A percentile compares a stretch with the other conserved stretches of the same genome.
Evolutionary conservation across 495 filamentous ascomycete genomes (phyloP).

Genomic region (Penicillium silybi): DNA sequence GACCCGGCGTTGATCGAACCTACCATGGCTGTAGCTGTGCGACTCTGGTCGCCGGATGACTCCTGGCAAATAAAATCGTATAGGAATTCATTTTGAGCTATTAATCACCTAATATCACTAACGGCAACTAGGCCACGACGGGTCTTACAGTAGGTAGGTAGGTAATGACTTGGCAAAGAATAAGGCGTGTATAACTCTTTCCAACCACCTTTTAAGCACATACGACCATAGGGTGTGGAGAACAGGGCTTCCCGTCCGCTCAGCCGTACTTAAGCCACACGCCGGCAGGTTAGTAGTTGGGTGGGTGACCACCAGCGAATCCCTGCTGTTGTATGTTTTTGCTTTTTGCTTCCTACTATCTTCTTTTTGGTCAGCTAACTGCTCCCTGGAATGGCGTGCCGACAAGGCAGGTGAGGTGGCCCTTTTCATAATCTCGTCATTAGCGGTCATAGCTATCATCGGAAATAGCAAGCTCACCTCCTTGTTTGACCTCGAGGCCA

Average conservation of each 20-base stretch:
- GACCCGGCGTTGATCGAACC: slow-evolving; percentile 24
- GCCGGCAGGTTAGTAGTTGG: slow-evolving; percentile 9
- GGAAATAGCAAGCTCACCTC: background rate
- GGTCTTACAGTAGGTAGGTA: no score
- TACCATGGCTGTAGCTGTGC: slow-evolving; percentile 17
- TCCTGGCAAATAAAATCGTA: slow-evolving; percentile 8
- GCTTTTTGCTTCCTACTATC: no score
- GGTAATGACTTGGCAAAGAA: no score
- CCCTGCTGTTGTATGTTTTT: slow-evolving; percentile 1
- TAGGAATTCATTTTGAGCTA: background rate
- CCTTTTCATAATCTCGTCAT: background rate
- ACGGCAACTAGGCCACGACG: slow-evolving; percentile 1
- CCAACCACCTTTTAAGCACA: no score
- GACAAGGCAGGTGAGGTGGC: no score
- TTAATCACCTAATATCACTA: background rate
- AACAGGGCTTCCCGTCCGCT: no score
- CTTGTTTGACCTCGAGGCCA: background rate
- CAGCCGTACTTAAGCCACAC: background rate
- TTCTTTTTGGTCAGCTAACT: no score
- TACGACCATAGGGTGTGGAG: no score
- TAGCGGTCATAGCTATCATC: background rate
- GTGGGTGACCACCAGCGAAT: slow-evolving; percentile 9
- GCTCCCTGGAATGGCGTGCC: no score
- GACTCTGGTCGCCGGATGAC: slow-evolving; percentile 11
- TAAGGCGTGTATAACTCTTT: no score